phyloP scores from a whole-genome alignment of 106 monocot species.

The Agapanthus africanus region DNA sequence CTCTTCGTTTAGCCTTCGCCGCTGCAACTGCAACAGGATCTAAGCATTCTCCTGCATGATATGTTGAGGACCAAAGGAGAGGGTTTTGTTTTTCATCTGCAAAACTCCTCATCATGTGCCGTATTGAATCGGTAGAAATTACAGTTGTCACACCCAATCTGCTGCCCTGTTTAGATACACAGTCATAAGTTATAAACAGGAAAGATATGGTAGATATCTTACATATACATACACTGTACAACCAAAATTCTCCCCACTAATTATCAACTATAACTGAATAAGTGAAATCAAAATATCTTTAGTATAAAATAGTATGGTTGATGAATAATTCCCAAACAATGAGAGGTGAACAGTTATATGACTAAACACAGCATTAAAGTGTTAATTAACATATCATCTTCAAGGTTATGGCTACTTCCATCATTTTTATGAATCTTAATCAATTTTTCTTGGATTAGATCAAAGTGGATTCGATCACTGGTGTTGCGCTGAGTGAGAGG shows the following conservation, averaged over 20 bases:
- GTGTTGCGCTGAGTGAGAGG: too few relatives aligned
- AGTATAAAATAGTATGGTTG: too few relatives aligned
- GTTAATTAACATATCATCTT: too few relatives aligned
- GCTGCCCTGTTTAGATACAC: constrained; percentile 49
- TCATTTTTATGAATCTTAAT: too few relatives aligned
- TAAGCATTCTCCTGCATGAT: constrained; percentile 92
- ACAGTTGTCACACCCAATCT: constrained; percentile 89
- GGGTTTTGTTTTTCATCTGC: constrained; percentile 75
- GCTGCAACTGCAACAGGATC: constrained; percentile 79
- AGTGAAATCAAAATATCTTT: too few relatives aligned
- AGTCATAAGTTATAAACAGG: constrained; percentile 1
- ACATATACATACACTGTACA: neutral
- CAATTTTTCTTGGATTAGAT: too few relatives aligned
- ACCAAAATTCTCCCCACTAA: neutral
- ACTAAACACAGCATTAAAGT: too few relatives aligned
- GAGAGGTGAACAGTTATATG: too few relatives aligned
- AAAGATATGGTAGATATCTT: neutral
- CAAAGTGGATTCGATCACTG: too few relatives aligned
- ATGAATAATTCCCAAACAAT: too few relatives aligned
- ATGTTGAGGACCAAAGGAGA: constrained; percentile 93
- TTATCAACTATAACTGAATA: neutral
- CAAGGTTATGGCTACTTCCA: too few relatives aligned
- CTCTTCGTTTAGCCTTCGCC: constrained; percentile 71
- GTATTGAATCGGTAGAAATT: constrained; percentile 87
- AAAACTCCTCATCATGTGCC: constrained; percentile 96